Base-by-base conservation (phyloP, 192 early-diverging fungal species). In the Podila clonocystis region DNA sequence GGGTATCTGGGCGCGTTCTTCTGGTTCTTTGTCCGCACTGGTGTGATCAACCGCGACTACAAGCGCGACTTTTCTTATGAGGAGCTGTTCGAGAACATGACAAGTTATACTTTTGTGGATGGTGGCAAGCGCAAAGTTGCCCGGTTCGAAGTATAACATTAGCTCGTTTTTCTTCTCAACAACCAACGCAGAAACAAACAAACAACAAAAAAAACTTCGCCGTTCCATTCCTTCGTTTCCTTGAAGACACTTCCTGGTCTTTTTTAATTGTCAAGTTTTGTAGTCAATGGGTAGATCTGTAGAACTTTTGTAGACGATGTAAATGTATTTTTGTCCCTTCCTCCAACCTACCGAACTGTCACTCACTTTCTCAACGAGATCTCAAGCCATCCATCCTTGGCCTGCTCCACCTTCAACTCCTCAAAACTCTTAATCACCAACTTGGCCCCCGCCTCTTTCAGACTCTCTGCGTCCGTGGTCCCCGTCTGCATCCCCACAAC, bases 391-490 rank as follows among this genome's bases (percentile, higher is more conserved):
- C 84, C 86, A 72, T 87, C 82, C 2, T 67, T 65, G 13, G 68
- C 20, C 24, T 73, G 48, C 24, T 62, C 36, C 12, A 86, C 59
- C 49, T 83, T 26, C 20, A 88, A 30, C 55, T 82, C 82, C 7
- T 79, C 63, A 62, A 88, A 82, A 28, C 72, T 73, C 11, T 67
- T 64, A 3, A 88, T 79, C 58, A 88, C 82, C 0, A 60, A 62
- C 26, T 65, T 69, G 5, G 87, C 83, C 6, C 85, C 87, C 15
- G 85, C 85, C 41, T 77, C 76, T 26, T 63, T 50, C 48, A 88
- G 41, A 50, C 80, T 71, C 4, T 85, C 74, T 22, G 73, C 50
- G 15, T 73, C 36, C 63, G 85, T 83, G 0, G 87, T 88, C 9
- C 76, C 76, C 2, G 76, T 79, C 26, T 79, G 63, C 70, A 79